phyloP scores from a whole-genome alignment of 2,329 filamentous ascomycete species.

The Exophiala bonariae region DNA sequence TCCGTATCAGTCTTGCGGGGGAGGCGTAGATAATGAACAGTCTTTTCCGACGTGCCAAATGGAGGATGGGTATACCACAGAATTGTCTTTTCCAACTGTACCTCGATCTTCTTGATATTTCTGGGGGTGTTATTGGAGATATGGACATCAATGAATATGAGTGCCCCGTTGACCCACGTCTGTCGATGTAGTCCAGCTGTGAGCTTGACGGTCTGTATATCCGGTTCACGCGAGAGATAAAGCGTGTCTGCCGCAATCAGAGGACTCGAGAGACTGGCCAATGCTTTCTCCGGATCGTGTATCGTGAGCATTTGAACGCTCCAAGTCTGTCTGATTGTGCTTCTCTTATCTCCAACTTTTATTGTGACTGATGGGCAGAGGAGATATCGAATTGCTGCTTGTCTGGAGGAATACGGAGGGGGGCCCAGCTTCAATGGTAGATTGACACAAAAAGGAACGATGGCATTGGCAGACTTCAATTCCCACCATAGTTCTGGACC shows the following conservation, averaged over 20 bases:
- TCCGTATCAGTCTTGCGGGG: conserved; percentile 53
- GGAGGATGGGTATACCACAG: conserved; percentile 39
- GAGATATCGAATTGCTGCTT: conserved; percentile 52
- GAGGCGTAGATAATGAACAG: conserved; percentile 51
- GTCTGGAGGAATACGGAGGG: conserved; percentile 54
- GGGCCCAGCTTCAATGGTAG: conserved; percentile 56
- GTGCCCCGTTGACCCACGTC: conserved; percentile 58
- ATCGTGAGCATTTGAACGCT: conserved; percentile 53
- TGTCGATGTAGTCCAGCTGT: conserved; percentile 58
- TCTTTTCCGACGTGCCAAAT: conserved; percentile 50
- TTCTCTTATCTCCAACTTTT: conserved; percentile 47
- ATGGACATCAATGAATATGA: conserved; percentile 56
- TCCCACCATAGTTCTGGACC: conserved; percentile 45
- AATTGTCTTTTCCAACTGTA: conserved; percentile 48
- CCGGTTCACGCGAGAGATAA: conserved; percentile 42
- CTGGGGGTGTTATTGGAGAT: conserved; percentile 51
- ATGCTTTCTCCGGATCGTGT: conserved; percentile 57
- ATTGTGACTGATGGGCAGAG: conserved; percentile 50
- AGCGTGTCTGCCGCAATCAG: conserved; percentile 40
- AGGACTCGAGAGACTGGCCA: conserved; percentile 50
- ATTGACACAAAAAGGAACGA: conserved; percentile 53
- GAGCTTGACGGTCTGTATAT: conserved; percentile 46
- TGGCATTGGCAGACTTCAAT: conserved; percentile 47
- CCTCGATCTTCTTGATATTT: conserved; percentile 50
- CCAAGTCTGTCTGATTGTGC: conserved; percentile 51